Evolutionary conservation across 2,329 filamentous ascomycete genomes (phyloP).

Genomic region (Ophiostoma perfectum): DNA sequence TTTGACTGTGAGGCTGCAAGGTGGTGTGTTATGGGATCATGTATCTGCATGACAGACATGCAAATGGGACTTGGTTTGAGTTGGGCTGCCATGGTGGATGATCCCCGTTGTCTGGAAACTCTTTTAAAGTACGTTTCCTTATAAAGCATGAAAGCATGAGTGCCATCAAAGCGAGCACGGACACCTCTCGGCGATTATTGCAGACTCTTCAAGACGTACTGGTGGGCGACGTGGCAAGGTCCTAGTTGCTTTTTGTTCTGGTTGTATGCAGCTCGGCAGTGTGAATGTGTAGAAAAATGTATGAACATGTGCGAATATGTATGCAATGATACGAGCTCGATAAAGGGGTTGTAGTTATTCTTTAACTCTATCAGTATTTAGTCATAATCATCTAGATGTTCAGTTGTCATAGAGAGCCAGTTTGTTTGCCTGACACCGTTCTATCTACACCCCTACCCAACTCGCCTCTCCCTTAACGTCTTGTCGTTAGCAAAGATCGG

Average conservation of each 20-base stretch:
- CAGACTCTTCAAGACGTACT: neutral
- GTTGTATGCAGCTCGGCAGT: neutral
- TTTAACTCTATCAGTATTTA: neutral
- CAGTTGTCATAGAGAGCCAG: neutral
- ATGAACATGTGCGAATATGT: neutral
- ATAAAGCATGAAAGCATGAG: too few relatives aligned
- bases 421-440: too few relatives aligned
- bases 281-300: neutral
- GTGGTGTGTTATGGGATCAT: neutral
- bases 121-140: too few relatives aligned
- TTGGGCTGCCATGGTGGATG: neutral
- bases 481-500: neutral
- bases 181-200: too few relatives aligned
- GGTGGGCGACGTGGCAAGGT: neutral
- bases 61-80: neutral
- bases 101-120: too few relatives aligned
- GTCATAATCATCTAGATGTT: neutral
- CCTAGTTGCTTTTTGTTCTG: slow-evolving; percentile 1
- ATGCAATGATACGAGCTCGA: neutral
- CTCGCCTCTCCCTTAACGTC: too few relatives aligned
- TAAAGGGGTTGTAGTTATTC: neutral
- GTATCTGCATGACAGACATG: neutral
- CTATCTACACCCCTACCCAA: too few relatives aligned
- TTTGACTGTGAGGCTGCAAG: neutral
- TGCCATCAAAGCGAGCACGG: too few relatives aligned